Percentiles rank a stretch among this genome's conserved stretches.
These are phyloP conservation scores for Pichia cabralensis DNA, from an alignment of 805 yeast species.

Conservation along the genomic window DNA sequence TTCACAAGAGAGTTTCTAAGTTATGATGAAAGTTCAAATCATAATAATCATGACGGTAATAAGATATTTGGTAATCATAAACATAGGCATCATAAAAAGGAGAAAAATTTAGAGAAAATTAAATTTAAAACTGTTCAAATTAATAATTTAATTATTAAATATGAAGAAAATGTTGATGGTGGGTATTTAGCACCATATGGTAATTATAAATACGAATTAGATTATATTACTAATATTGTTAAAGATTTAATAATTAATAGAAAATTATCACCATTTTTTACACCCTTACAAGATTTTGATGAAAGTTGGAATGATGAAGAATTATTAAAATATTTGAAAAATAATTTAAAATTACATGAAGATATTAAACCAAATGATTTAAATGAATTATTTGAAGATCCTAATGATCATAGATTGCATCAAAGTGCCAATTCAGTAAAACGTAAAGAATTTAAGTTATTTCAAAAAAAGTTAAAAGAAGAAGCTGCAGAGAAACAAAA, in stretches of 20 bases:
- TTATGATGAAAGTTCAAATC: not conserved
- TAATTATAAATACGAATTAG: constrained; percentile 66
- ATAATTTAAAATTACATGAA: constrained; percentile 46
- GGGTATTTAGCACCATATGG: constrained; percentile 92
- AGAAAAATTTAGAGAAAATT: constrained; percentile 46
- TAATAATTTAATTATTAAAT: constrained; percentile 46
- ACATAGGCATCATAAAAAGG: constrained; percentile 23
- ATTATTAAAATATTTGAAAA: constrained; percentile 39
- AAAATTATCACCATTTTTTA: constrained; percentile 78
- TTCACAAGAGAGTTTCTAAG: not conserved
- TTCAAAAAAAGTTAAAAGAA: constrained; percentile 30
- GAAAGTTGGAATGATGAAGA: constrained; percentile 63
- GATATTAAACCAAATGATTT: constrained; percentile 35
- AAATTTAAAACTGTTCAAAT: constrained; percentile 43
- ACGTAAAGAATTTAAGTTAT: constrained; percentile 39
- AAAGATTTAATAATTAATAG: constrained; percentile 58
- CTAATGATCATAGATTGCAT: constrained; percentile 49
- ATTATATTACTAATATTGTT: constrained; percentile 68
- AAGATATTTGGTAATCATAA: not conserved
- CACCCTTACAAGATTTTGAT: constrained; percentile 77
- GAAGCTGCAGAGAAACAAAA: constrained; percentile 29
- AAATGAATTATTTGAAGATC: constrained; percentile 48
- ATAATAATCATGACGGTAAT: not conserved
- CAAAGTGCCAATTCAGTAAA: constrained; percentile 35
- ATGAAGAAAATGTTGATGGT: constrained; percentile 77